A percentile compares a stretch with the other conserved stretches of the same genome.
These are phyloP conservation scores for Moricandia moricandioides DNA, from an alignment of 345 rosid genomes.

Conservation along the genomic window DNA sequence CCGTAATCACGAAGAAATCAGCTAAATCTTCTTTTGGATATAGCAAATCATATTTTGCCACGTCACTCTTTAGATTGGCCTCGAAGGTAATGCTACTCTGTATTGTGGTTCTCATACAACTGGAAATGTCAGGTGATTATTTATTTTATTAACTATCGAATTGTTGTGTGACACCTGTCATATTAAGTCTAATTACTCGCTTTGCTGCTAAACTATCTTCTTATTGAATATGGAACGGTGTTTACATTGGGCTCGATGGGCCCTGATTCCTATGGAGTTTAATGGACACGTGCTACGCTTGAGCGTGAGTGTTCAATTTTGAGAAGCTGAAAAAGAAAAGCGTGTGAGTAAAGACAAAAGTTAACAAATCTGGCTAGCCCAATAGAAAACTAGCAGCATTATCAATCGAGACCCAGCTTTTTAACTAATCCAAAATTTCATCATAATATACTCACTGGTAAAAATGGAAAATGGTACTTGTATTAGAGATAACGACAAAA, in stretches of 20 bases:
- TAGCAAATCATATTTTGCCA: constrained; percentile 1
- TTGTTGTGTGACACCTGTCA: not conserved
- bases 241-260: constrained; percentile 26
- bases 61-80: constrained; percentile 1
- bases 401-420: not conserved
- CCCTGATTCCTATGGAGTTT: constrained; percentile 1
- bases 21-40: not conserved
- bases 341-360: constrained; percentile 19
- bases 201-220: not conserved
- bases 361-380: constrained; percentile 25
- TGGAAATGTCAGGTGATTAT: constrained; percentile 10
- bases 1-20: constrained; percentile 24
- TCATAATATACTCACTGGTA: not conserved
- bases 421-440: not conserved
- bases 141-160: not conserved
- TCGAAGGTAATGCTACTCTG: not conserved
- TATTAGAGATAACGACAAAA: too few species aligned
- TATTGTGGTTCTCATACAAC: constrained; percentile 22
- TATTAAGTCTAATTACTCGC: not conserved
- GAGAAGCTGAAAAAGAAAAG: constrained; percentile 9
- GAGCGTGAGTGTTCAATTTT: constrained; percentile 18
- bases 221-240: constrained; percentile 7
- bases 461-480: not conserved
- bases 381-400: constrained; percentile 16
- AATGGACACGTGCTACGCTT: constrained; percentile 11